Evolutionary conservation across 2,329 filamentous ascomycete genomes (phyloP), one percentile per base, ranked within the genome.

Genomic region (Microcyclospora tardicrescens): DNA sequence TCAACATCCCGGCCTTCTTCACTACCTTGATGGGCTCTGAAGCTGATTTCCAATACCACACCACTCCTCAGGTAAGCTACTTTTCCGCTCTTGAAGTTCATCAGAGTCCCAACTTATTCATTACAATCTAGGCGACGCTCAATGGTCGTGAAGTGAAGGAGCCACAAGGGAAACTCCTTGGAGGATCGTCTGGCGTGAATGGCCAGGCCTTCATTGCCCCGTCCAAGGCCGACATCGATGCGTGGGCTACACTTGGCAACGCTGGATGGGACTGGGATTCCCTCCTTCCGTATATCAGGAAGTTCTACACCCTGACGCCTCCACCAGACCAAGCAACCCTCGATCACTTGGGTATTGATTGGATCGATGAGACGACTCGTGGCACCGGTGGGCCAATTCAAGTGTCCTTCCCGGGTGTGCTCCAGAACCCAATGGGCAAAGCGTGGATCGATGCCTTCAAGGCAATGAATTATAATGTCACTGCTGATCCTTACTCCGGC

Each of bases 181-280:
- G 45, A 6, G 45, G 43, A 10, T 33, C 27, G 5, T 57, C 51
- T 16, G 61, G 55, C 0, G 63, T 65, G 34, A 67, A 66, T 38
- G 61, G 61, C 37, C 35, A 56, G 6, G 56, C 57, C 47, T 55
- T 57, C 40, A 51, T 60, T 14, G 50, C 55, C n/a, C 58, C 53
- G 2, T 50, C 50, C 6, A 51, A 45, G 28, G 48, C 38, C 2
- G 58, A 60, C 42, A 59, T 61, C 33, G 53, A 63, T 43, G 57
- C 48, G 6, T 65, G 61, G 61, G 55, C 40, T 27, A 30, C 35
- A n/a, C 36, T 54, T 11, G 52, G 47, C 3, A 48, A 49, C 32
- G 34, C 45, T 28, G 51, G 50, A 13, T 58, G 55, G 55, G 48
- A 46, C 2, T 55, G 53, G 49, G 48, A 53, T 3, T 43, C 40